phyloP scores from a whole-genome alignment of 2,329 filamentous ascomycete genomes.

The Falciphora oryzae region DNA sequence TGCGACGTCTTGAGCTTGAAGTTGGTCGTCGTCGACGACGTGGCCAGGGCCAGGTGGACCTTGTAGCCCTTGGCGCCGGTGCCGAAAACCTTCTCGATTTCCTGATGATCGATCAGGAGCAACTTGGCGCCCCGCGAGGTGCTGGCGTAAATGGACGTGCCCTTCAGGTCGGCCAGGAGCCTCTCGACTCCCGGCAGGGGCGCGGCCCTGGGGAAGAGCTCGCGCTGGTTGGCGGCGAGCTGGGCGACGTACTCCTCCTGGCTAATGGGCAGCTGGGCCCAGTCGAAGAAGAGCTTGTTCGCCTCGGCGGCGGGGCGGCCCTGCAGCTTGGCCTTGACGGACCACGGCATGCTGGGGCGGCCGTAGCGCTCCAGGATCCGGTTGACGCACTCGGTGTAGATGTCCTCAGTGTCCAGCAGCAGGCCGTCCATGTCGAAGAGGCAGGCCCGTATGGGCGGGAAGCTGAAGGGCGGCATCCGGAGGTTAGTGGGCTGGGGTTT shows the following conservation, averaged over 20 bases:
- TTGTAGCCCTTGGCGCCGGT: slow-evolving; percentile 24
- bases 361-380: slow-evolving; percentile 70
- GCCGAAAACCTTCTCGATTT: too few species aligned
- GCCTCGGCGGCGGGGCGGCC: slow-evolving; percentile 50
- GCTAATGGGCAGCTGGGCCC: slow-evolving; percentile 79
- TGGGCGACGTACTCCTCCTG: slow-evolving; percentile 58
- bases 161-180: slow-evolving; percentile 56
- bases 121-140: too few species aligned
- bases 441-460: slow-evolving; percentile 79
- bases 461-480: slow-evolving; percentile 37
- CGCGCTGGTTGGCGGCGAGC: slow-evolving; percentile 57
- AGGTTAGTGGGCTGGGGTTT: slow-evolving; percentile 14
- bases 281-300: slow-evolving; percentile 58
- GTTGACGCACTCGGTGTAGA: slow-evolving; percentile 81
- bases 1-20: slow-evolving; percentile 71
- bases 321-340: slow-evolving; percentile 81
- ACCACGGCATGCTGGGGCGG: slow-evolving; percentile 77
- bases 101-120: too few species aligned
- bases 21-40: slow-evolving; percentile 66
- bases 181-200: slow-evolving; percentile 72
- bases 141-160: slow-evolving; percentile 30
- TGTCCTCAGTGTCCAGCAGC: slow-evolving; percentile 86
- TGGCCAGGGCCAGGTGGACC: slow-evolving; percentile 81
- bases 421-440: slow-evolving; percentile 99
- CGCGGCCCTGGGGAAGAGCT: slow-evolving; percentile 68